A percentile compares a stretch with the other conserved stretches of the same genome.
Evolutionary conservation across 176 grass and related monocot genomes (phyloP).

Genomic region (Aegilops speltoides): DNA sequence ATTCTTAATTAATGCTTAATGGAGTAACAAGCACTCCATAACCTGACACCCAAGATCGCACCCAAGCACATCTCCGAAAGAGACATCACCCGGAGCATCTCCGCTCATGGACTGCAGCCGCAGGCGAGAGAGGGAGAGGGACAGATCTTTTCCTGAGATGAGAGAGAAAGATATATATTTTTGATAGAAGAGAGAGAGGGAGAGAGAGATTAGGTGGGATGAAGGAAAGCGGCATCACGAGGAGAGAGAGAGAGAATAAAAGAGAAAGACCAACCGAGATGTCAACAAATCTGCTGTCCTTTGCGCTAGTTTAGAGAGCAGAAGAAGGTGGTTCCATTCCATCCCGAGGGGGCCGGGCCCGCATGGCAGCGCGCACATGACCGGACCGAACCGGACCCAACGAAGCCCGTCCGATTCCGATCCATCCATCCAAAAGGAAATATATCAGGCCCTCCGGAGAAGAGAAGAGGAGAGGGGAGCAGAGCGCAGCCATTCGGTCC

Average conservation of each 20-base stretch:
- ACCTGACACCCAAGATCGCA: conserved; percentile 11
- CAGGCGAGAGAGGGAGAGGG: neutral
- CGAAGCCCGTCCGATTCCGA: neutral
- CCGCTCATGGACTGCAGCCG: neutral
- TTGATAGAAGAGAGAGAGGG: neutral
- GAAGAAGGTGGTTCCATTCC: conserved; percentile 51
- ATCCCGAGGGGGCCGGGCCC: neutral
- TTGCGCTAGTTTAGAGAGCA: conserved; percentile 44
- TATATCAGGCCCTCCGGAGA: neutral
- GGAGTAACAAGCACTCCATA: neutral
- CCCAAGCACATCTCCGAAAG: conserved; percentile 6
- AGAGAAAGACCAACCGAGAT: conserved; percentile 58
- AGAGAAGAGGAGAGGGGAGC: neutral
- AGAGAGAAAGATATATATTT: neutral
- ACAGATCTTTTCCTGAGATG: neutral
- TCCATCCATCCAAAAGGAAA: conserved; percentile 28
- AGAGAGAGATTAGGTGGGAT: conserved; percentile 19
- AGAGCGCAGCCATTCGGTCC: conserved; percentile 26
- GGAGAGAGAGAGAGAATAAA: neutral
- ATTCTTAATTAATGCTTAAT: neutral
- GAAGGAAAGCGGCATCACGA: conserved; percentile 16
- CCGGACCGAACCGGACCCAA: too few relatives aligned
- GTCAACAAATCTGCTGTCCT: conserved; percentile 70
- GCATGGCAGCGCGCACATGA: too few relatives aligned
- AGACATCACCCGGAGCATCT: neutral